Conservation (phyloP, 352 stramenopile genomes). For the Thalassiosira mediterranea region DNA sequence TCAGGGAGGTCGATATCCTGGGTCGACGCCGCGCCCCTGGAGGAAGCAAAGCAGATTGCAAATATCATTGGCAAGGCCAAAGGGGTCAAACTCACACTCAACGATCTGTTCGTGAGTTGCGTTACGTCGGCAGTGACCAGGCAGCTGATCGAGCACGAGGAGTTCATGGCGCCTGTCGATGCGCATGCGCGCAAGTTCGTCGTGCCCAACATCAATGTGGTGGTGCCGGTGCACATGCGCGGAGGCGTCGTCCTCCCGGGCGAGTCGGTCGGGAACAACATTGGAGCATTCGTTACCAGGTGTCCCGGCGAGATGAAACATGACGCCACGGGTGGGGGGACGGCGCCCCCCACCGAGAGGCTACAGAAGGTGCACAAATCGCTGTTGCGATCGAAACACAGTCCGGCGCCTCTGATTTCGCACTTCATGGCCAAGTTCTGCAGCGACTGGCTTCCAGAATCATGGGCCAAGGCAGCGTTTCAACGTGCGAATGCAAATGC, state of each 20-base stretch:
- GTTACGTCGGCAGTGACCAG: conserved; percentile 63
- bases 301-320: conserved; percentile 60
- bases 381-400: conserved; percentile 57
- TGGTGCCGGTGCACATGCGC: conserved; percentile 76
- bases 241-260: conserved; percentile 70
- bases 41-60: conserved; percentile 71
- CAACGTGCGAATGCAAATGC: conserved; percentile 63
- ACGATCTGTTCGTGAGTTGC: conserved; percentile 80
- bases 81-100: conserved; percentile 64
- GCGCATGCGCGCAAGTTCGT: conserved; percentile 22
- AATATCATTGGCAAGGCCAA: conserved; percentile 39
- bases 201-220: conserved; percentile 68
- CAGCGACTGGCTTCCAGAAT: conserved; percentile 32
- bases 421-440: conserved; percentile 62
- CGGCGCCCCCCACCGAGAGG: conserved; percentile 35
- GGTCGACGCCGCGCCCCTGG: conserved; percentile 60
- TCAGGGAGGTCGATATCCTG: conserved; percentile 62
- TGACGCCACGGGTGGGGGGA: conserved; percentile 18
- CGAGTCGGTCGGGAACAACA: conserved; percentile 77
- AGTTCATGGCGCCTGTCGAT: conserved; percentile 30
- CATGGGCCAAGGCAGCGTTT: conserved; percentile 54
- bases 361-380: conserved; percentile 58
- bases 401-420: conserved; percentile 66
- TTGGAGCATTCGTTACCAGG: conserved; percentile 72
- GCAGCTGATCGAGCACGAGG: conserved; percentile 67